Evolutionary conservation across 495 filamentous ascomycete species (phyloP).

Genomic region (Hypoxylon subgilvum): DNA sequence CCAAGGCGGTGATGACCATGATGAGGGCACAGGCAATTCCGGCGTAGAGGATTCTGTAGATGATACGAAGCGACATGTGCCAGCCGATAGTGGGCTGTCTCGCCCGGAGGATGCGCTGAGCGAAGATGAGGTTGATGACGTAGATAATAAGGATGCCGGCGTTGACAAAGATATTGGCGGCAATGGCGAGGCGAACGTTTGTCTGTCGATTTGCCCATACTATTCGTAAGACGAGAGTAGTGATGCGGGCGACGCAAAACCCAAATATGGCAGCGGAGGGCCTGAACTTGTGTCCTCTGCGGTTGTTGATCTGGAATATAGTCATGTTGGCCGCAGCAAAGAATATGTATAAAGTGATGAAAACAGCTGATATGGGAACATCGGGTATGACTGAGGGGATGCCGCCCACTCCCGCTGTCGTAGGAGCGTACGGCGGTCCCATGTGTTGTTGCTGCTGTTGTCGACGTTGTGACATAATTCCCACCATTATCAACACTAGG

Average conservation of each 20-base stretch:
- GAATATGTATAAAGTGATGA: constrained; percentile 68
- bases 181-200: constrained; percentile 70
- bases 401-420: constrained; percentile 62
- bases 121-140: constrained; percentile 79
- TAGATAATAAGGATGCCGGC: constrained; percentile 81
- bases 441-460: constrained; percentile 19
- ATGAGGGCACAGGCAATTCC: constrained; percentile 65
- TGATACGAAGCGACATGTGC: constrained; percentile 54
- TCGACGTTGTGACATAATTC: constrained; percentile 22
- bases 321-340: constrained; percentile 69
- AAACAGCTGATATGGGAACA: constrained; percentile 68
- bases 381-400: constrained; percentile 63
- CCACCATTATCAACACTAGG: not conserved
- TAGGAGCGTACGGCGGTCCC: constrained; percentile 48
- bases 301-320: constrained; percentile 66
- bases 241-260: constrained; percentile 79
- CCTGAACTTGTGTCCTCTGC: constrained; percentile 71
- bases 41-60: constrained; percentile 64
- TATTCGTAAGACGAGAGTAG: constrained; percentile 70
- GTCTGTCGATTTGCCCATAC: constrained; percentile 56
- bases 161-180: constrained; percentile 74
- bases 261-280: constrained; percentile 72
- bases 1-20: constrained; percentile 71
- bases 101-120: constrained; percentile 78
- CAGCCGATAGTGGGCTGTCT: constrained; percentile 74